Base-by-base conservation (phyloP, 2,329 filamentous ascomycete species). In the Penicillium hesseltinei region DNA sequence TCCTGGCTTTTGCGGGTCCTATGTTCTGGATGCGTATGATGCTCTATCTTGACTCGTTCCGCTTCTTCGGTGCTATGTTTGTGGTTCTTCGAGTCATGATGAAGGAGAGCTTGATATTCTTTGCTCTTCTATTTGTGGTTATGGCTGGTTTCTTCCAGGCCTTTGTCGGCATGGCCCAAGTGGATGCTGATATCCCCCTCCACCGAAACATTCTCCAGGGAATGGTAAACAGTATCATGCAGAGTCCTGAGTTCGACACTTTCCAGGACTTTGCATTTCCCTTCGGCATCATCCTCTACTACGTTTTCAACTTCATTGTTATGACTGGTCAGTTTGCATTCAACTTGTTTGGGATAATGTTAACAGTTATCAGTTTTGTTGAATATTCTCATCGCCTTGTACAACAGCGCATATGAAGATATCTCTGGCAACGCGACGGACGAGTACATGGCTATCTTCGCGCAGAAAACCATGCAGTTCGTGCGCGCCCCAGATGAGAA, bases 51-150 rank as follows among this genome's bases (percentile, higher is more conserved):
- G 94, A 99, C 75, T 91, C 89, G 0, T 84, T 96, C 81, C 87
- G 90, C 54, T 99, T 99, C 80, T 99, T 99, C 69, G 94, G 94
- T 25, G 92, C 93, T 49, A 99, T 99, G 94, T 84, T 99, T 1
- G 93, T 99, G 2, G 92, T 99, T 2, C 81, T 99, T 44, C 96
- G 97, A 73, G 89, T 92, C 51, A 92, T 93, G 90, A 92, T 93
- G 89, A 91, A 91, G 69, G 89, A 93, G 74, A 95, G 90, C 0
- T 81, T 97, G 66, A 97, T 97, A 63, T 99, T 99, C 81, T 99
- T 99, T 69, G 91, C 92, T 1, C 81, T 99, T 19, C 82, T 99
- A 10, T 79, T 89, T 50, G 87, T 97, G 51, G 88, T 99, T 57
- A 82, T 96, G 57, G 69, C 76, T 27, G 78, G 85, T 11, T 99